Percentiles rank a stretch among this genome's conserved stretches.
phyloP scores from a whole-genome alignment of 2,329 filamentous ascomycete genomes.

The Botrytis deweyae region DNA sequence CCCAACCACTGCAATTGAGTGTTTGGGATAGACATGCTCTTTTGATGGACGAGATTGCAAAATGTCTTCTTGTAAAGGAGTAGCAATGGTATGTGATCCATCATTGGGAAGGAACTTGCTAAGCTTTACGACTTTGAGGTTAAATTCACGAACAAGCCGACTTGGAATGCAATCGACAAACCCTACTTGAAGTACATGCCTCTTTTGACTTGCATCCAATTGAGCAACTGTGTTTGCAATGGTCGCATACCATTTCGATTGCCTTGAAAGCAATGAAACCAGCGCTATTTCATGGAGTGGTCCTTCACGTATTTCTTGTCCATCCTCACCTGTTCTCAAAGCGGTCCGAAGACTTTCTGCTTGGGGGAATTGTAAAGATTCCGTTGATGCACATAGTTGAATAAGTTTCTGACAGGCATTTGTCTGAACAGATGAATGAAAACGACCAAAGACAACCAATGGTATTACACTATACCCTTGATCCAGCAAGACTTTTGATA shows the following conservation, averaged over 20 bases:
- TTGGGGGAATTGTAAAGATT: not conserved
- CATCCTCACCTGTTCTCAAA: not conserved
- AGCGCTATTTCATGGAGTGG: not conserved
- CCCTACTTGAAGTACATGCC: not conserved
- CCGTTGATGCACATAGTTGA: not conserved
- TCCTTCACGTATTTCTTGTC: not conserved
- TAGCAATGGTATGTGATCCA: not conserved
- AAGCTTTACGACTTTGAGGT: slow-evolving; percentile 1
- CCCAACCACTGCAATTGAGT: slow-evolving; percentile 41
- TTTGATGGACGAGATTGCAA: not conserved
- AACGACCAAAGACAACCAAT: not conserved
- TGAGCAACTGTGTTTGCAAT: not conserved
- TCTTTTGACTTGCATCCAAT: slow-evolving; percentile 19
- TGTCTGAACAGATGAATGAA: not conserved
- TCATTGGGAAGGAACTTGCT: not conserved
- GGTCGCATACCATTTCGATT: not conserved
- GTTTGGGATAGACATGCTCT: slow-evolving; percentile 19
- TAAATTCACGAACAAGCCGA: slow-evolving; percentile 14
- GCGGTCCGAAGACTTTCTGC: not conserved
- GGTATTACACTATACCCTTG: not conserved
- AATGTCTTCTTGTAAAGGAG: not conserved
- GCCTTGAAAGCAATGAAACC: not conserved
- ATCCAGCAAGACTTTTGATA: not conserved
- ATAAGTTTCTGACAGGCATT: not conserved
- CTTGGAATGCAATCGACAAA: not conserved